Percentiles rank a stretch among this genome's conserved stretches.
phyloP scores from a whole-genome alignment of 1,284 basidiomycete species.

The Irpex sp. region DNA sequence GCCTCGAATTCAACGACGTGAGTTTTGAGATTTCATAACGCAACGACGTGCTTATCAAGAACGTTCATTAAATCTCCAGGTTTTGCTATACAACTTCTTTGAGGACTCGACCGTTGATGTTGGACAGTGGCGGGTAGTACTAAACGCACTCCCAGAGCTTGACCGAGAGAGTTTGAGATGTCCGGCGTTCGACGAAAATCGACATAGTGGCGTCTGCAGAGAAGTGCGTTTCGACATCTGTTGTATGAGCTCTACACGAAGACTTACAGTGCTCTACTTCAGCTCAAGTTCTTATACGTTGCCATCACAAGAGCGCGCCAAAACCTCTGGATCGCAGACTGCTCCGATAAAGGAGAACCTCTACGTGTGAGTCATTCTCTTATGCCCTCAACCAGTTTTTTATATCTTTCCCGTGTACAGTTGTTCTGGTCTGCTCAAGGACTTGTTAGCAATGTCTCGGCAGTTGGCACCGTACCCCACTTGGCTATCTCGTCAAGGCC shows the following conservation, averaged over 20 bases:
- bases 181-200: conserved; percentile 57
- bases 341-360: conserved; percentile 61
- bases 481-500: conserved; percentile 55
- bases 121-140: conserved; percentile 67
- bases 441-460: conserved; percentile 51
- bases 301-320: conserved; percentile 76
- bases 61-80: too few species aligned
- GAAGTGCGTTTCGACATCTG: conserved; percentile 48
- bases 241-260: too few species aligned
- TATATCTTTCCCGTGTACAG: conserved; percentile 36
- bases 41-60: too few species aligned
- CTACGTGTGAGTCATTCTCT: conserved; percentile 54
- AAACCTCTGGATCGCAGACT: conserved; percentile 75
- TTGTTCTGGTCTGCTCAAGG: conserved; percentile 53
- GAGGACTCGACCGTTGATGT: conserved; percentile 61
- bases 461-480: conserved; percentile 52
- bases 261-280: too few species aligned
- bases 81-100: conserved; percentile 79
- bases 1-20: conserved; percentile 81
- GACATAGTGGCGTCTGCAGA: conserved; percentile 65
- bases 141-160: conserved; percentile 52
- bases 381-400: too few species aligned
- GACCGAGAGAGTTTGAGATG: conserved; percentile 20
- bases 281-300: conserved; percentile 78
- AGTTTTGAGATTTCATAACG: too few species aligned